phyloP scores from a whole-genome alignment of 1,284 basidiomycete genomes.

The Boletus subluridellus region DNA sequence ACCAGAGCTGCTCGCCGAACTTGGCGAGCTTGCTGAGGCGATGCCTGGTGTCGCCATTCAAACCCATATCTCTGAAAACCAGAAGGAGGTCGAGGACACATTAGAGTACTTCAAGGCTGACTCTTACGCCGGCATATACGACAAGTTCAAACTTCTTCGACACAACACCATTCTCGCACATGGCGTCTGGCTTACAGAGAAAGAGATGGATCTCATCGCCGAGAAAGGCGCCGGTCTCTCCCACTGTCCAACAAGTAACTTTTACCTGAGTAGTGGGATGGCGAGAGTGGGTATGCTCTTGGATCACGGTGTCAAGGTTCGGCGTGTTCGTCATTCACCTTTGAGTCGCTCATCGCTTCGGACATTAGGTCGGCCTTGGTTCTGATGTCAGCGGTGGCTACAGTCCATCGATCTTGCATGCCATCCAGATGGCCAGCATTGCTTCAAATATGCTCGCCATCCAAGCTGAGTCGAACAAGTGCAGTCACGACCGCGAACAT shows the following conservation, averaged over 20 bases:
- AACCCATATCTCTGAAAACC: conserved; percentile 92
- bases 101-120: conserved; percentile 61
- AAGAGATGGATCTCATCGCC: conserved; percentile 75
- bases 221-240: conserved; percentile 71
- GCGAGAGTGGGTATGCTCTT: conserved; percentile 77
- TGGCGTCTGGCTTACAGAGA: conserved; percentile 74
- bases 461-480: conserved; percentile 26
- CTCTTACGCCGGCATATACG: conserved; percentile 81
- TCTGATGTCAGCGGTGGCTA: conserved; percentile 93
- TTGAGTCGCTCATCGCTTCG: conserved; percentile 3
- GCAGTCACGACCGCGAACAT: neutral
- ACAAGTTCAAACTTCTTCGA: conserved; percentile 72
- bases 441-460: conserved; percentile 73
- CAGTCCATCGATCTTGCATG: conserved; percentile 78
- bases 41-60: conserved; percentile 74
- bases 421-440: conserved; percentile 78
- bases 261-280: conserved; percentile 83
- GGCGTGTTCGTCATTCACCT: conserved; percentile 10
- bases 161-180: conserved; percentile 87
- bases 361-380: conserved; percentile 74
- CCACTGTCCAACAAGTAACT: conserved; percentile 93
- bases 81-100: conserved; percentile 68
- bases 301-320: conserved; percentile 82
- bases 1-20: conserved; percentile 58
- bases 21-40: conserved; percentile 53